Base-by-base conservation (phyloP, 371 early-diverging fungal species). In the Circinella umbellata region DNA sequence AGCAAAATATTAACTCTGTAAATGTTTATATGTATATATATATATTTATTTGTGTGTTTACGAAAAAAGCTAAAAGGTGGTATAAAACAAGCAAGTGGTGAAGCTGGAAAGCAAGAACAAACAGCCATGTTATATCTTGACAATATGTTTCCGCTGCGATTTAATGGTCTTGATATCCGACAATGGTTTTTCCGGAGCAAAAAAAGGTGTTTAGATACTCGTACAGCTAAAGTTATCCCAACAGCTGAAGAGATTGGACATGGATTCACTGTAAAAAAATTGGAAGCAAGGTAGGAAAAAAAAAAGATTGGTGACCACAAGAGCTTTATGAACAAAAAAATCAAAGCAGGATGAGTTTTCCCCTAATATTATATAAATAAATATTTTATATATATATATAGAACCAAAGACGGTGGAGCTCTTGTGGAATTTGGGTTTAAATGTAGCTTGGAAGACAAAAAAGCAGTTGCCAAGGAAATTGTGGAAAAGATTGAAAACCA, bases 361-460 rank as follows among this genome's bases (percentile, higher is more conserved):
- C 27, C 27, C 27, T 27, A 27, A 27, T 27, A 27, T 27, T 27
- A 27, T 27, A 27, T 27, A 27, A 27, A 27, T 27, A 27, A 27
- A 42, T 42, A 42, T 47, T 20, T 15, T 8, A 34, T 65, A 60
- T 60, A 7, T 60, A 7, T 35, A 14, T n/a, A 55, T 72, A 84
- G 85, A 27, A 77, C 74, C 63, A 84, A 84, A 69, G 85, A 84
- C 37, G 85, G 85, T 61, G 85, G 85, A 27, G 85, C 85, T 4
- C 69, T 85, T 37, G 75, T 85, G 0, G 75, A 73, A 27, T 85
- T 85, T 65, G 42, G 72, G 18, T 85, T 77, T 54, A 68, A 71
- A 34, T 77, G 81, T 35, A 65, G 71, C 4, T 71, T 73, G 15
- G 70, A 70, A 37, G 61, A 77, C 4, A 77, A 75, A 47, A 36